Evolutionary conservation across 768 basidiomycete species (phyloP), one percentile per base, ranked within the genome.

Genomic region (Agrocybe praecox): DNA sequence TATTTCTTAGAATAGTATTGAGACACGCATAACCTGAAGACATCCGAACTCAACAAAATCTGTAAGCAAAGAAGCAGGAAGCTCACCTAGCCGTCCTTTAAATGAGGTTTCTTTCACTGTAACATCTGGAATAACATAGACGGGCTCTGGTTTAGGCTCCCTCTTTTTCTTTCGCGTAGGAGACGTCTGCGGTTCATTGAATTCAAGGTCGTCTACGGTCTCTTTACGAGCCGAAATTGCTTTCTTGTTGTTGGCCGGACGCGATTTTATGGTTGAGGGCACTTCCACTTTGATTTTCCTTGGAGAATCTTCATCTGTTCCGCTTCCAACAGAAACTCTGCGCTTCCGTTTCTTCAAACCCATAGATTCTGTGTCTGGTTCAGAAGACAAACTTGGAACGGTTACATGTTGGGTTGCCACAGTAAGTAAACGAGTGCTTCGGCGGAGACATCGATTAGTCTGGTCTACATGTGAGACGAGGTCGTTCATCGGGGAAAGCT

Each of bases 1-100:
- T 78, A 26, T 76, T 84, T 44, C 94, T 81, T 12, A 96, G 71
- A 15, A 97, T 77, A 0, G 94, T 95, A 65, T 95, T 95, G 48
- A 95, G 69, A 66, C 93, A 95, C 2, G 93, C 93, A 67, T 94
- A 89, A 1, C 87, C 86, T 79, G 53, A 7, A 26, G 19, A n/a
- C 14, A 44, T 23, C n/a, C 19, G 29, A 17, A 44, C 29, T 32
- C 5, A 18, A 14, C 22, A 19, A 48, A 29, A 12, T 23, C 12
- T 12, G 11, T 24, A 36, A 26, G 22, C 11, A 14, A 7, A 49
- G 7, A 43, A 12, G 7, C 50, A 34, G 34, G 33, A 59, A 12
- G 65, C 68, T 47, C 68, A 78, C 83, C 85, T 33, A 86, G 71
- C 53, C 82, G 76, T 57, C 91, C 92, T 67, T 76, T 83, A 69